Evolutionary conservation across 306 rosid species (phyloP).

Genomic region (Cajanus cajan): DNA sequence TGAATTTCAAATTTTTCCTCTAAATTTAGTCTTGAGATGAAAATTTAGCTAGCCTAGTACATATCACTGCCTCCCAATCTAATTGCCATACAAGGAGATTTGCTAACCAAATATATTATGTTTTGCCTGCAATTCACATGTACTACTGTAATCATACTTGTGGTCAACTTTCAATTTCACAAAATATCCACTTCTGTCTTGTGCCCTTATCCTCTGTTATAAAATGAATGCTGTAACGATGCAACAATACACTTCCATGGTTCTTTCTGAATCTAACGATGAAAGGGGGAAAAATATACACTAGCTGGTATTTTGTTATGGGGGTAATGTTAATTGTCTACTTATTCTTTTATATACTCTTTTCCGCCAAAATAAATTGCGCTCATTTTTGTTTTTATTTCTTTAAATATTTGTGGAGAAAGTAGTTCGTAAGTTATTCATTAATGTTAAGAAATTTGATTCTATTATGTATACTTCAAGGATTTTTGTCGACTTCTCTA

Average conservation of each 20-base stretch:
- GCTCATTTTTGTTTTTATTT: too few species aligned
- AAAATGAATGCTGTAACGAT: not conserved
- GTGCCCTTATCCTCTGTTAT: not conserved
- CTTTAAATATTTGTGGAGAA: too few species aligned
- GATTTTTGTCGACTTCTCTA: too few species aligned
- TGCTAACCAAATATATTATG: not conserved
- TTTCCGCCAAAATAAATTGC: too few species aligned
- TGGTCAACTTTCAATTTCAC: constrained; percentile 8
- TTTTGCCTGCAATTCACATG: not conserved
- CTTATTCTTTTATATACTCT: too few species aligned
- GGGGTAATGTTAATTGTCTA: not conserved
- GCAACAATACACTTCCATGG: too few species aligned
- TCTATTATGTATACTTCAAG: too few species aligned
- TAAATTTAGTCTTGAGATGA: not conserved
- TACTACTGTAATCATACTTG: not conserved
- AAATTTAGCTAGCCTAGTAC: not conserved
- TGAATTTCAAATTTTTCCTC: not conserved
- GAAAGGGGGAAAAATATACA: not conserved
- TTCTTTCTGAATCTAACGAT: not conserved
- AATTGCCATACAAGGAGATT: not conserved
- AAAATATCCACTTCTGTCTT: not conserved
- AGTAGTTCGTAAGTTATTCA: too few species aligned
- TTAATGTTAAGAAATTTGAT: too few species aligned
- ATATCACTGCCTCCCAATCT: not conserved
- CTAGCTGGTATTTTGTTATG: not conserved